These are phyloP conservation scores for Ustilago trichophora DNA, from an alignment of 1,284 basidiomycete genomes.

Conservation along the genomic window DNA sequence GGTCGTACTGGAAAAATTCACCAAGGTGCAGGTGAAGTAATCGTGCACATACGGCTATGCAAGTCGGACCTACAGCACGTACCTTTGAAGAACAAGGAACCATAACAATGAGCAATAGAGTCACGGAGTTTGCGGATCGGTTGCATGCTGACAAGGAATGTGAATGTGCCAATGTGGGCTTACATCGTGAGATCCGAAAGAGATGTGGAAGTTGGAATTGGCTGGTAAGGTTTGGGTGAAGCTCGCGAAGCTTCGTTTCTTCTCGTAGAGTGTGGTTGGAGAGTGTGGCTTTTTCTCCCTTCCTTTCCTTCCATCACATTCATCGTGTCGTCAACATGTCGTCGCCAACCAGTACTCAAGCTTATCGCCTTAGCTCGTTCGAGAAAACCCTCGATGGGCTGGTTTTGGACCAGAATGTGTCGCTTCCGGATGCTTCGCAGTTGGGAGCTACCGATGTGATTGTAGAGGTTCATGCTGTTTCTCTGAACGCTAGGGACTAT, in stretches of 20 bases:
- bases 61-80: too few species aligned
- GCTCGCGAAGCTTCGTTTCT: too few species aligned
- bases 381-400: slow-evolving; percentile 26
- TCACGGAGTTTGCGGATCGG: too few species aligned
- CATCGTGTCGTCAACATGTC: slow-evolving; percentile 6
- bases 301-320: background rate
- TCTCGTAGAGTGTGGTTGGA: too few species aligned
- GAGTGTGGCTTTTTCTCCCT: too few species aligned
- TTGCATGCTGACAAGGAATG: too few species aligned
- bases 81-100: background rate
- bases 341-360: slow-evolving; percentile 13
- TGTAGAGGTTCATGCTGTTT: slow-evolving; percentile 34
- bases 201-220: too few species aligned
- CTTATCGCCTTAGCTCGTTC: slow-evolving; percentile 27
- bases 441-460: slow-evolving; percentile 17
- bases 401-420: slow-evolving; percentile 7
- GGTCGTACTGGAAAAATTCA: background rate
- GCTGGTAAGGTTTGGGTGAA: too few species aligned
- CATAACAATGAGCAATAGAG: too few species aligned
- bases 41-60: slow-evolving; percentile 2
- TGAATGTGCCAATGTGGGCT: too few species aligned
- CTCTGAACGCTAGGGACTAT: slow-evolving; percentile 43
- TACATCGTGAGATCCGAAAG: too few species aligned
- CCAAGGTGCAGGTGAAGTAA: background rate
- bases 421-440: slow-evolving; percentile 9